A percentile compares a stretch with the other conserved stretches of the same genome.
These are phyloP conservation scores for Chenopodium quinoa DNA, from an alignment of 148 eudicot species.

Conservation along the genomic window DNA sequence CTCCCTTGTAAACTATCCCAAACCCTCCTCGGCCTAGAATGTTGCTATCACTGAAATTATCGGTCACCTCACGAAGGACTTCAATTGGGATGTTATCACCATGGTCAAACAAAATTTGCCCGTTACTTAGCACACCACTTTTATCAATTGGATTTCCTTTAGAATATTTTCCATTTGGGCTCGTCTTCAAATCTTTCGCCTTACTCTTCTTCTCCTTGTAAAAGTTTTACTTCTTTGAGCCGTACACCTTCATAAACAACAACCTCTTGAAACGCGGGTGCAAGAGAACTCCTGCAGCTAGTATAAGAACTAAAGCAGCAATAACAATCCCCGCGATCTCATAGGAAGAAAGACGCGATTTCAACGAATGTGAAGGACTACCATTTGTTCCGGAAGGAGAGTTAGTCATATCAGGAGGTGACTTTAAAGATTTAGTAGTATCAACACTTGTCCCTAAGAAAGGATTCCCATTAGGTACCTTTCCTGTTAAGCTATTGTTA, in stretches of 20 bases:
- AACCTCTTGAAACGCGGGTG: conserved; percentile 21
- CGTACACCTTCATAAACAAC: not conserved
- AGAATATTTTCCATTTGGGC: not conserved
- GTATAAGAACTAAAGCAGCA: conserved; percentile 16
- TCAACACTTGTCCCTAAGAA: conserved; percentile 37
- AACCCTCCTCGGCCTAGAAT: conserved; percentile 66
- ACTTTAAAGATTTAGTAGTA: conserved; percentile 17
- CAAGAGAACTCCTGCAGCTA: conserved; percentile 16
- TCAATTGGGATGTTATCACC: conserved; percentile 41
- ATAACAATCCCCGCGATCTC: conserved; percentile 18
- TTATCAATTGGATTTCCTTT: conserved; percentile 17
- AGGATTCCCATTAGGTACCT: conserved; percentile 36
- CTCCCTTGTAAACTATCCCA: conserved; percentile 63
- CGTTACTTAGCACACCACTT: conserved; percentile 9
- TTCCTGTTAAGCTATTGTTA: conserved; percentile 40
- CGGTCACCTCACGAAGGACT: conserved; percentile 46
- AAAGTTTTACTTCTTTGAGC: not conserved
- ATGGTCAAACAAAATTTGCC: conserved; percentile 30
- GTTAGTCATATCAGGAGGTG: conserved; percentile 24
- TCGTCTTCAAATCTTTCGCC: conserved; percentile 14
- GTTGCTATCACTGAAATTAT: conserved; percentile 43
- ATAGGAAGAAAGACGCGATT: not conserved
- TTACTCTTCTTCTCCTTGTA: conserved; percentile 6
- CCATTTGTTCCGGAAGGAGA: conserved; percentile 12
- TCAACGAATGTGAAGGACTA: not conserved